Percentiles rank a stretch among this genome's conserved stretches.
Conservation (phyloP, 169 alveolate species). For the Babesia ovata region DNA sequence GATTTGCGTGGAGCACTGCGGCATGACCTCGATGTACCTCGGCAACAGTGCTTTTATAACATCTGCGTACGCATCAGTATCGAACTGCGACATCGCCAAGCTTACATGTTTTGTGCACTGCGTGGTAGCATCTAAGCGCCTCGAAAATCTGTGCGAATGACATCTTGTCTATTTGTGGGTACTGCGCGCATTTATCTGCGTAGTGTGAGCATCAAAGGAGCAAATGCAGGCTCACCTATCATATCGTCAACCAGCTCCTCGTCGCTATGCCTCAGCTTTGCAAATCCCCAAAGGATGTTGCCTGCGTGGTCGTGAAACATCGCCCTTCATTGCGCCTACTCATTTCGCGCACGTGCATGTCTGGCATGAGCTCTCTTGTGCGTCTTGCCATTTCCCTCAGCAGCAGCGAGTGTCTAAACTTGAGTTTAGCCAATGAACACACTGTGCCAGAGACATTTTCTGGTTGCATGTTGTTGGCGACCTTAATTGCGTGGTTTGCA, state of each 20-base stretch:
- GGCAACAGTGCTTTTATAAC: constrained; percentile 21
- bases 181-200: constrained; percentile 30
- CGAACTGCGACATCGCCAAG: neutral
- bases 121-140: constrained; percentile 42
- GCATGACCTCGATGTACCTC: constrained; percentile 36
- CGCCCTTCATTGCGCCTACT: constrained; percentile 18
- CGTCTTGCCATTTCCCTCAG: constrained; percentile 34
- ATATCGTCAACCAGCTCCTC: constrained; percentile 24
- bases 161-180: constrained; percentile 39
- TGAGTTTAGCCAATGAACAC: constrained; percentile 59
- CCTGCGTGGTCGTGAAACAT: constrained; percentile 8
- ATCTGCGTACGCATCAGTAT: neutral
- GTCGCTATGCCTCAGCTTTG: constrained; percentile 47
- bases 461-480: constrained; percentile 34
- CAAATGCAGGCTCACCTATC: neutral
- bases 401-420: constrained; percentile 22
- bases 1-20: constrained; percentile 48
- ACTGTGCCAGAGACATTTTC: constrained; percentile 47
- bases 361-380: constrained; percentile 26
- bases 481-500: constrained; percentile 21
- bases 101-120: constrained; percentile 38
- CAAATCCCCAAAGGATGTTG: constrained; percentile 59
- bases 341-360: constrained; percentile 47
- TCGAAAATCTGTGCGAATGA: constrained; percentile 64
- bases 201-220: neutral